A percentile compares a stretch with the other conserved stretches of the same genome.
Evolutionary conservation across 352 stramenopile species (phyloP).

Genomic region (Globisporangium uncinulatum): DNA sequence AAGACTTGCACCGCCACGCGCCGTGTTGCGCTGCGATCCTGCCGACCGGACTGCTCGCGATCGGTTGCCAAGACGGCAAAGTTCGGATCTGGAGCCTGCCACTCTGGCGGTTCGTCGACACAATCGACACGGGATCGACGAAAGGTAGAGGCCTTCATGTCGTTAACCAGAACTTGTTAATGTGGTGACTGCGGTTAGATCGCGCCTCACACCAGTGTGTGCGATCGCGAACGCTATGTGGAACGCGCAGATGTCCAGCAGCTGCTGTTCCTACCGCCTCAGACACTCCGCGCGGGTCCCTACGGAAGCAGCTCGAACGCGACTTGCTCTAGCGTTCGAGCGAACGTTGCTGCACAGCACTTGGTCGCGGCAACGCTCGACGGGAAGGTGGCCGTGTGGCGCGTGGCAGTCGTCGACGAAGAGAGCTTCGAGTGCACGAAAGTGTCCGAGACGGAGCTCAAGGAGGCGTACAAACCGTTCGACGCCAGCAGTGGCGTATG

Average conservation of each 20-base stretch:
- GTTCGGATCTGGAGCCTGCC: conserved; percentile 65
- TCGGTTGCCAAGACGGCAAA: conserved; percentile 72
- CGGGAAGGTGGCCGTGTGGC: conserved; percentile 53
- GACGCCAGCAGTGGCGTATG: conserved; percentile 48
- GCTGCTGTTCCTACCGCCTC: conserved; percentile 47
- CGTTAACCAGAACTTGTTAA: too few species aligned
- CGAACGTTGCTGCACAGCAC: conserved; percentile 12
- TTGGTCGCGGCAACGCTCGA: conserved; percentile 55
- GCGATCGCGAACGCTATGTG: not conserved
- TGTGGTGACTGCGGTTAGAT: not conserved
- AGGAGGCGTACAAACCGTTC: conserved; percentile 51
- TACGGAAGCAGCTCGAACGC: conserved; percentile 23
- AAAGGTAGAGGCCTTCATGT: conserved; percentile 22
- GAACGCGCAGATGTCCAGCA: conserved; percentile 52
- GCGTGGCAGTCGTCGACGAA: conserved; percentile 23
- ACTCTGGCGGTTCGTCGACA: conserved; percentile 51
- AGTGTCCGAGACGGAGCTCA: conserved; percentile 53
- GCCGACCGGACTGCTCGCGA: conserved; percentile 53
- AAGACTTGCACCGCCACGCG: conserved; percentile 57
- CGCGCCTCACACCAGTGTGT: not conserved
- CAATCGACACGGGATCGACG: conserved; percentile 50
- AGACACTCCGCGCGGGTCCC: conserved; percentile 26
- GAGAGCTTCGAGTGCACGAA: conserved; percentile 41
- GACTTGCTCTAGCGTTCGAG: conserved; percentile 9
- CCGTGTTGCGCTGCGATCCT: conserved; percentile 58